These are phyloP conservation scores for Pichia nanzhaoensis DNA, from an alignment of 805 yeast species.

Conservation along the genomic window DNA sequence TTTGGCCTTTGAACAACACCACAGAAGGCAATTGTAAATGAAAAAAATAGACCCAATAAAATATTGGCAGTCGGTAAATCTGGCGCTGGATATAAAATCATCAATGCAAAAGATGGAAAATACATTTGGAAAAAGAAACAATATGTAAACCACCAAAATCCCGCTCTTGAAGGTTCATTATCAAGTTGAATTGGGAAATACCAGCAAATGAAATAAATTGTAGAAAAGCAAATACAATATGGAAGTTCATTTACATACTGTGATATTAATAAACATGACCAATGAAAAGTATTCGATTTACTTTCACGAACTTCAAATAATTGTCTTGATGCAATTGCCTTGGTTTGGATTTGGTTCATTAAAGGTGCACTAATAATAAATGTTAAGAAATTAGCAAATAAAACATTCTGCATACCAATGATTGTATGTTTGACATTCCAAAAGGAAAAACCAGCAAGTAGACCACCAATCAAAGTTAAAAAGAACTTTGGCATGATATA, in stretches of 20 bases:
- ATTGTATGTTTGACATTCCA: slow-evolving; percentile 47
- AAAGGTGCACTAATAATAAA: slow-evolving; percentile 52
- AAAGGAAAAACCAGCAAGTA: slow-evolving; percentile 52
- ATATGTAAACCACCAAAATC: slow-evolving; percentile 36
- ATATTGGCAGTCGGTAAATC: slow-evolving; percentile 64
- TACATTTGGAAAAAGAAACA: slow-evolving; percentile 38
- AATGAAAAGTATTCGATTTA: slow-evolving; percentile 65
- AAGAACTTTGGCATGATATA: slow-evolving; percentile 43
- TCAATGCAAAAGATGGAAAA: slow-evolving; percentile 44
- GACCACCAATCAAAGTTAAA: slow-evolving; percentile 33
- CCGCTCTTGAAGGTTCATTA: slow-evolving; percentile 35
- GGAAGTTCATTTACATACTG: slow-evolving; percentile 56
- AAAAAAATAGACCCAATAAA: slow-evolving; percentile 46
- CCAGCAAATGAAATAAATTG: slow-evolving; percentile 40
- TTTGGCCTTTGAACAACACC: slow-evolving; percentile 57
- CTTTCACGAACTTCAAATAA: slow-evolving; percentile 65
- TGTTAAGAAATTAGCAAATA: slow-evolving; percentile 47
- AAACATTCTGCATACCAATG: slow-evolving; percentile 53
- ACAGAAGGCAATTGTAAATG: slow-evolving; percentile 57
- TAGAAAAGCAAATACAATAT: slow-evolving; percentile 42
- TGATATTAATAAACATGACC: slow-evolving; percentile 53
- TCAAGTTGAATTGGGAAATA: slow-evolving; percentile 34
- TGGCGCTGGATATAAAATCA: slow-evolving; percentile 51
- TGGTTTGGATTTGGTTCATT: slow-evolving; percentile 58
- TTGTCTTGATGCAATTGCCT: slow-evolving; percentile 51